phyloP scores from a whole-genome alignment of 768 basidiomycete genomes.

The Rhizopogon vinicolor region DNA sequence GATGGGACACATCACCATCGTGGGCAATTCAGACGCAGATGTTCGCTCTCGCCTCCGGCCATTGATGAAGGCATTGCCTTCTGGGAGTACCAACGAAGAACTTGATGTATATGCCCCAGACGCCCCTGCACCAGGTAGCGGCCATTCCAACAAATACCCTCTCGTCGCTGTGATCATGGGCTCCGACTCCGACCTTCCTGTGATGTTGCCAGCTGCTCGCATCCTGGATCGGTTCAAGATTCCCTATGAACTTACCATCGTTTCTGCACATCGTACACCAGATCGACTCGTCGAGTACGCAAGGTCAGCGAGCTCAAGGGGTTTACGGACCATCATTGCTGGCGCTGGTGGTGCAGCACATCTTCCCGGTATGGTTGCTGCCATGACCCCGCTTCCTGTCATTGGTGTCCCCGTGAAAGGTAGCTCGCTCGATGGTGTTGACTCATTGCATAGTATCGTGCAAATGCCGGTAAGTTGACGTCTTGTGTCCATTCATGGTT shows the following conservation, averaged over 20 bases:
- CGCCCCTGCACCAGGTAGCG: conserved; percentile 37
- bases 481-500: not conserved
- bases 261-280: conserved; percentile 95
- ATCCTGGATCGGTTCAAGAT: conserved; percentile 79
- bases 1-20: conserved; percentile 96
- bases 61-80: conserved; percentile 65
- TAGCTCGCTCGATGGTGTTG: conserved; percentile 89
- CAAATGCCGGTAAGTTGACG: conserved; percentile 87
- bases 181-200: conserved; percentile 94
- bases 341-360: conserved; percentile 99
- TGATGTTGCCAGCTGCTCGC: conserved; percentile 84
- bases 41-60: conserved; percentile 65
- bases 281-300: conserved; percentile 83
- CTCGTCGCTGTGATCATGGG: conserved; percentile 97
- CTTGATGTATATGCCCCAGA: conserved; percentile 49
- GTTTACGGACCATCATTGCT: conserved; percentile 77
- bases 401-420: conserved; percentile 97
- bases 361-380: conserved; percentile 97
- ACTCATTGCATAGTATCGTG: conserved; percentile 95
- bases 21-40: conserved; percentile 76
- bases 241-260: conserved; percentile 92
- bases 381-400: conserved; percentile 88
- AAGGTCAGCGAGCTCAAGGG: conserved; percentile 60
- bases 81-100: conserved; percentile 37
- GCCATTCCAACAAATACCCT: conserved; percentile 62